These are phyloP conservation scores for Ophiostoma pallidulum DNA, from an alignment of 2,329 filamentous ascomycete species.

Conservation along the genomic window DNA sequence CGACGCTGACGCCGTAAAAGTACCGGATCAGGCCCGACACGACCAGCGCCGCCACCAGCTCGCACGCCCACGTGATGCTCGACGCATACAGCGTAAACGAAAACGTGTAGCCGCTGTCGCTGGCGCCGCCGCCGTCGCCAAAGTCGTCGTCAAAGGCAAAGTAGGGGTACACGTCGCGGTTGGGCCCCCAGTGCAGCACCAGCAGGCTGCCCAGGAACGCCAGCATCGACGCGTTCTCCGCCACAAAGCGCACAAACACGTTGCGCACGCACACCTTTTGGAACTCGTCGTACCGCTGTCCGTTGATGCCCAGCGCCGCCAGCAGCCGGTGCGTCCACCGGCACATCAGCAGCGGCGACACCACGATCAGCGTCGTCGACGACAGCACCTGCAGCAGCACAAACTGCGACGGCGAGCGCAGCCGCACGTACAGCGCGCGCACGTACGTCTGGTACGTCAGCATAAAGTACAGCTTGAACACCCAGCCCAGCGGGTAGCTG, in stretches of 20 bases:
- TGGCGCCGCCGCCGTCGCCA: not conserved
- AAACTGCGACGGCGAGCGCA: slow-evolving; percentile 57
- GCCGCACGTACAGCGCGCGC: slow-evolving; percentile 56
- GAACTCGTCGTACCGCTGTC: slow-evolving; percentile 52
- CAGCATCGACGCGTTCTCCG: slow-evolving; percentile 61
- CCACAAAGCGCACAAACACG: slow-evolving; percentile 57
- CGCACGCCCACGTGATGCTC: slow-evolving; percentile 56
- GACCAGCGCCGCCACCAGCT: slow-evolving; percentile 51
- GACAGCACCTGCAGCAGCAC: slow-evolving; percentile 56
- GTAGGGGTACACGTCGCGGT: slow-evolving; percentile 60
- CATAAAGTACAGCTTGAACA: slow-evolving; percentile 61
- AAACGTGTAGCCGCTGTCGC: slow-evolving; percentile 43
- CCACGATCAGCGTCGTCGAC: slow-evolving; percentile 51
- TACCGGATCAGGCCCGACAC: slow-evolving; percentile 49
- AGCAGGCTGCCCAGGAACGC: slow-evolving; percentile 56
- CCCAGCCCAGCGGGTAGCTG: slow-evolving; percentile 61
- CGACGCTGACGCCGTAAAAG: slow-evolving; percentile 53
- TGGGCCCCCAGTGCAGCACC: slow-evolving; percentile 56
- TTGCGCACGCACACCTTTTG: slow-evolving; percentile 58
- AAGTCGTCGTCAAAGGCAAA: slow-evolving; percentile 52
- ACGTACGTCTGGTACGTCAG: slow-evolving; percentile 65
- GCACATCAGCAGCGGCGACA: slow-evolving; percentile 57
- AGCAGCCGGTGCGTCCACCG: slow-evolving; percentile 46
- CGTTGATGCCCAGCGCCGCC: slow-evolving; percentile 43
- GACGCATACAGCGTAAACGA: slow-evolving; percentile 54